These are phyloP conservation scores for Teunomyces funiuensis DNA, from an alignment of 805 yeast genomes.

Conservation along the genomic window DNA sequence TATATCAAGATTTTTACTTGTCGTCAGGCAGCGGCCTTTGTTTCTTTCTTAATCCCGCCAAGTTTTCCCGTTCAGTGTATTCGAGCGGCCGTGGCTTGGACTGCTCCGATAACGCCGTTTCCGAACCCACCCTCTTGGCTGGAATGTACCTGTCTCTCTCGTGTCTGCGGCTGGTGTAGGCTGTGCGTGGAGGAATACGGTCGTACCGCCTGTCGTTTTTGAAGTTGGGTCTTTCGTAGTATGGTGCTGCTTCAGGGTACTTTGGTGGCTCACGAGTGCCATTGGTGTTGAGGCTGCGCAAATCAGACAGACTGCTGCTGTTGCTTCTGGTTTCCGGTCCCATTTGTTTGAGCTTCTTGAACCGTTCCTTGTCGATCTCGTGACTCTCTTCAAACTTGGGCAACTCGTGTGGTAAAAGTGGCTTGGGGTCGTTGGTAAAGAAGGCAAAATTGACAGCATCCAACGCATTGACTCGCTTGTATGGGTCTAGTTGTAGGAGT, in stretches of 20 bases:
- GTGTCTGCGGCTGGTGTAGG: neutral
- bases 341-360: constrained; percentile 44
- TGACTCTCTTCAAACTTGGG: constrained; percentile 83
- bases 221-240: neutral
- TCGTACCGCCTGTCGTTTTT: constrained; percentile 1
- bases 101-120: neutral
- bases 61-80: neutral
- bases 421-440: constrained; percentile 66
- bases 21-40: neutral
- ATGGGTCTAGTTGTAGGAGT: constrained; percentile 69
- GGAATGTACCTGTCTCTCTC: constrained; percentile 2
- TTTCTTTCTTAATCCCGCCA: neutral
- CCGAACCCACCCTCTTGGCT: neutral
- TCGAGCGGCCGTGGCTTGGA: neutral
- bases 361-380: constrained; percentile 73
- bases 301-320: neutral
- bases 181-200: neutral
- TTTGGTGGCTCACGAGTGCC: neutral
- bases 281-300: neutral
- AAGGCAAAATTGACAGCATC: constrained; percentile 73
- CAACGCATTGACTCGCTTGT: constrained; percentile 70
- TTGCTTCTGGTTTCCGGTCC: neutral
- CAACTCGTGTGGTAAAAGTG: constrained; percentile 52
- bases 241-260: too few species aligned
- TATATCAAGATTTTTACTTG: neutral